Evolutionary conservation across 2,329 filamentous ascomycete species (phyloP).

Genomic region (Epicoccum nigrum): DNA sequence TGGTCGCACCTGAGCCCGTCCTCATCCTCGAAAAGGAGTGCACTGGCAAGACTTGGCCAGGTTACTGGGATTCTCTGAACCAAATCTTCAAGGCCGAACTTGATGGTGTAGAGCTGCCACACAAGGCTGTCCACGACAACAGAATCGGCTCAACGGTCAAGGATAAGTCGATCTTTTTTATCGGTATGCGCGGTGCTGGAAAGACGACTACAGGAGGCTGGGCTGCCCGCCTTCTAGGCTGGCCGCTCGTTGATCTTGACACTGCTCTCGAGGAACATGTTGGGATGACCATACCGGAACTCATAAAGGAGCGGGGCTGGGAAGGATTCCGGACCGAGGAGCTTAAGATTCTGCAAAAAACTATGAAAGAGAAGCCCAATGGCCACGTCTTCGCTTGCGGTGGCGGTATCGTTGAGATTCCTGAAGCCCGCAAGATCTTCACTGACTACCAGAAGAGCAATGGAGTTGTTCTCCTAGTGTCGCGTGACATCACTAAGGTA

Average conservation of each 20-base stretch:
- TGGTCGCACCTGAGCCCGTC: constrained; percentile 72
- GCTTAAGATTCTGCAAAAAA: constrained; percentile 71
- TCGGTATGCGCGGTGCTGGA: constrained; percentile 95
- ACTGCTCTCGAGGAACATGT: constrained; percentile 78
- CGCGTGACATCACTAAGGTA: constrained; percentile 84
- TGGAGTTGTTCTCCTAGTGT: constrained; percentile 85
- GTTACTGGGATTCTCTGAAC: constrained; percentile 93
- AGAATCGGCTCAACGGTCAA: constrained; percentile 35
- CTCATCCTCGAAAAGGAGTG: constrained; percentile 90
- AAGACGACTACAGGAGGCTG: constrained; percentile 93
- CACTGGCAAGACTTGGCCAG: constrained; percentile 96
- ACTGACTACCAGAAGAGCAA: constrained; percentile 74
- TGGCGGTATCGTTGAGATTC: constrained; percentile 87
- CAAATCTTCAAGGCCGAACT: constrained; percentile 77
- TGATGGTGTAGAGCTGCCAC: constrained; percentile 69
- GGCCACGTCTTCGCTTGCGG: constrained; percentile 91
- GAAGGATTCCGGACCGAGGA: constrained; percentile 85
- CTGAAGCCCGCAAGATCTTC: constrained; percentile 78
- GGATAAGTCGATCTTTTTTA: constrained; percentile 81
- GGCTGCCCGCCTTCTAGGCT: constrained; percentile 76
- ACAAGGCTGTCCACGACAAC: constrained; percentile 45
- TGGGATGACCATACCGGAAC: constrained; percentile 80
- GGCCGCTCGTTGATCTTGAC: constrained; percentile 86
- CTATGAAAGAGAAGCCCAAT: constrained; percentile 74
- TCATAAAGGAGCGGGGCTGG: constrained; percentile 82